Evolutionary conservation across 768 basidiomycete genomes (phyloP), one percentile per base, ranked within the genome.

Genomic region (Pleurotus sapidus): DNA sequence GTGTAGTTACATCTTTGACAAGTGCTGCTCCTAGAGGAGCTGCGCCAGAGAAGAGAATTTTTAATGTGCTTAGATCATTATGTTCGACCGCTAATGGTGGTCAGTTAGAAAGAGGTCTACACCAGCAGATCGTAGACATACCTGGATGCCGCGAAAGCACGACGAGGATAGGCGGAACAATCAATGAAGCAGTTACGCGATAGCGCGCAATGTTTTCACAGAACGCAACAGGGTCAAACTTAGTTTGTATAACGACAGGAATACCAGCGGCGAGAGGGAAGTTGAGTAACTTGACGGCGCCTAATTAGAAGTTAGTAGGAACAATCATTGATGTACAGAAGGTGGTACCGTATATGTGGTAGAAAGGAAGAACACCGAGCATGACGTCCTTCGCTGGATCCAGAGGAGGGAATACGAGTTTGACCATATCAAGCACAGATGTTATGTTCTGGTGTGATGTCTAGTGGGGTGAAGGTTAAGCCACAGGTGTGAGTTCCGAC

Each of bases 101-200:
- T 40, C n/a, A 15, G 17, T 56, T 15, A 15, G 12, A 11, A 20
- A 9, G n/a, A 45, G 18, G 1, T 20, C 11, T 38, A 12, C 1
- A 27, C n/a, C 39, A 15, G 20, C 38, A 20, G 48, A 57, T 1
- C 53, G 23, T 20, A 9, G 14, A 68, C 83, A 30, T 70, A 83
- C 84, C 86, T 9, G 84, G 82, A 61, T 90, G 87, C 59, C 87
- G 82, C 2, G 85, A 73, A 42, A 97, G 76, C 1, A 84, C 79
- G 12, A 96, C 84, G 11, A 94, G 72, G n/a, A 97, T 84, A 0
- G 95, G 93, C 1, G 94, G 94, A 1, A 92, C 92, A 48, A 92
- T 73, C 0, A 88, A 70, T 0, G 81, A 58, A 1, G 74, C 58
- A 0, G 87, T 87, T 24, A 86, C 79, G 50, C 74, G 81, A 74